Conservation (phyloP, 2,329 filamentous ascomycete species). For the Diaporthe caulivora region DNA sequence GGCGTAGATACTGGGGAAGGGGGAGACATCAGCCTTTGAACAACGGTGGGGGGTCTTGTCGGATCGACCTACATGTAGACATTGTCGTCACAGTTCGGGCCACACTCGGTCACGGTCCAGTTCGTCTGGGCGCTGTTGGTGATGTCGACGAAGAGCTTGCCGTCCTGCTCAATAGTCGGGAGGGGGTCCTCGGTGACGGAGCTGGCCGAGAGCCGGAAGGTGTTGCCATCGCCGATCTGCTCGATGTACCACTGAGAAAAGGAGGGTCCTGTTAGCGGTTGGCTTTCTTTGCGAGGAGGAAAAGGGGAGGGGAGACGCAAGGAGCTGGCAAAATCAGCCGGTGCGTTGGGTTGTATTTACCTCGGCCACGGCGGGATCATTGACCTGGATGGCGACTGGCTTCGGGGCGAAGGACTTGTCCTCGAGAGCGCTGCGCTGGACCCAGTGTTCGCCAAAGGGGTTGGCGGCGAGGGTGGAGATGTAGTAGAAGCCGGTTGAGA, state of each 20-base stretch:
- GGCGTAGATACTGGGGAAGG: not conserved
- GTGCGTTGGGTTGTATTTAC: not conserved
- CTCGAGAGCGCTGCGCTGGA: conserved; percentile 9
- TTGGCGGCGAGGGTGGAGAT: conserved; percentile 32
- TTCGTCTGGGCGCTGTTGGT: not conserved
- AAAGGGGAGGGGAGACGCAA: rapidly evolving
- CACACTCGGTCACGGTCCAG: conserved; percentile 24
- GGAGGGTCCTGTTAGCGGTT: not conserved
- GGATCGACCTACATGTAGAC: conserved; percentile 4
- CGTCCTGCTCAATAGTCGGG: conserved; percentile 2
- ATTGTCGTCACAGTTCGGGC: conserved; percentile 15
- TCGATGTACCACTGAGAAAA: not conserved
- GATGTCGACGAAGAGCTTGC: conserved; percentile 16
- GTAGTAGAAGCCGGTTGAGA: conserved; percentile 26
- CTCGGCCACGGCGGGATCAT: not conserved
- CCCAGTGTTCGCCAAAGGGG: conserved; percentile 32
- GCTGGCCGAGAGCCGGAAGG: conserved; percentile 18
- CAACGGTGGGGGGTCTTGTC: too few species aligned
- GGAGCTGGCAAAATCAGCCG: too few species aligned
- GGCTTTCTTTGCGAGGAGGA: not conserved
- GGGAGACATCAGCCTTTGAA: not conserved
- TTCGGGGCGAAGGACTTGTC: conserved; percentile 12
- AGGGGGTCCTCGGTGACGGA: not conserved
- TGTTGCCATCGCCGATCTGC: not conserved
- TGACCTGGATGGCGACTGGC: conserved; percentile 11